These are phyloP conservation scores for Cladochytrium replicatum DNA, from an alignment of 192 early-diverging fungal species.

Conservation along the genomic window DNA sequence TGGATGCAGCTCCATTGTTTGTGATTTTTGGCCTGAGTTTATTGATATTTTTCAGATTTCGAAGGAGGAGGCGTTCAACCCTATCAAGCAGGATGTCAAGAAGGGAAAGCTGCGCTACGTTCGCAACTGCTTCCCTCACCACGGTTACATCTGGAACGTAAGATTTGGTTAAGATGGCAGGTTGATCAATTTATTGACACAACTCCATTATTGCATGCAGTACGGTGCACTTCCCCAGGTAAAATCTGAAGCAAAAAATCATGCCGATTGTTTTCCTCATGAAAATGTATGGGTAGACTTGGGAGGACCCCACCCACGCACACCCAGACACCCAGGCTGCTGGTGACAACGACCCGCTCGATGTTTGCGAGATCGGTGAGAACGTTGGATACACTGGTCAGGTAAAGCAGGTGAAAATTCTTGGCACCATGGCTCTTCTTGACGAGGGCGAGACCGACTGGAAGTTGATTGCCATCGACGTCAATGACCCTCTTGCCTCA, in stretches of 20 bases:
- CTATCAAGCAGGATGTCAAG: constrained; percentile 98
- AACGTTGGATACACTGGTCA: constrained; percentile 83
- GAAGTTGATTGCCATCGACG: constrained; percentile 97
- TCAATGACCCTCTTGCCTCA: constrained; percentile 92
- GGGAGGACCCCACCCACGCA: constrained; percentile 90
- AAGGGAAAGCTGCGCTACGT: constrained; percentile 98
- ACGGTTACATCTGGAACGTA: constrained; percentile 99
- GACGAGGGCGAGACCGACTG: constrained; percentile 99
- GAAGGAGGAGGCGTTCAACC: constrained; percentile 95
- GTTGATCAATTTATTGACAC: neutral
- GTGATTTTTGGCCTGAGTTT: constrained; percentile 6
- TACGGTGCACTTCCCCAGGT: constrained; percentile 96
- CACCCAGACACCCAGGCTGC: constrained; percentile 91
- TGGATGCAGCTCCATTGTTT: constrained; percentile 3
- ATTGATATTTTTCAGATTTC: constrained; percentile 53
- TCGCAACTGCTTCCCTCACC: constrained; percentile 98
- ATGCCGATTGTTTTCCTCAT: neutral
- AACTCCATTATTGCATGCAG: neutral
- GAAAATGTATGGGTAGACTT: constrained; percentile 45
- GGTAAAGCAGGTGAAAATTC: constrained; percentile 98
- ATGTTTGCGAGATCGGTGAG: constrained; percentile 98
- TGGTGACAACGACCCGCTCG: constrained; percentile 96
- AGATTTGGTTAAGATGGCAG: constrained; percentile 1
- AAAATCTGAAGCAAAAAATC: constrained; percentile 4
- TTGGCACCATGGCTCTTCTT: constrained; percentile 96